These are phyloP conservation scores for Chenopodium berlandieri DNA, from an alignment of 148 eudicot species.

Conservation along the genomic window DNA sequence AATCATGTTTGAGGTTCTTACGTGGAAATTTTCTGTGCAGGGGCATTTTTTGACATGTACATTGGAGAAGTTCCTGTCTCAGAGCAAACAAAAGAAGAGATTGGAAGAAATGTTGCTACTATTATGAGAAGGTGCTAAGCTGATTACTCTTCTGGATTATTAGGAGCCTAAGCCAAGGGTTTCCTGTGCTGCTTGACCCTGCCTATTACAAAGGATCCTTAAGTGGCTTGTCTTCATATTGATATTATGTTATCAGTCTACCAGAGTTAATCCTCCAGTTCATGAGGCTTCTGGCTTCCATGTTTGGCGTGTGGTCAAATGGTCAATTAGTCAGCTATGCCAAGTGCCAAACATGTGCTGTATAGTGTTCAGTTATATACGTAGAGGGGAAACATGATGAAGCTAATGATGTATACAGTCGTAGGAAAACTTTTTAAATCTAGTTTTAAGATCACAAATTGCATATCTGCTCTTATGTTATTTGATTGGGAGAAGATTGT, in stretches of 20 bases:
- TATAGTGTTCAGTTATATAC: not conserved
- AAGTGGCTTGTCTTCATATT: not conserved
- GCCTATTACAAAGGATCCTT: conserved; percentile 4
- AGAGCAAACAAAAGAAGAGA: conserved; percentile 77
- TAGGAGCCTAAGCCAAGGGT: not conserved
- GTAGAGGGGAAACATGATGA: not conserved
- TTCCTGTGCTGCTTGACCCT: conserved; percentile 18
- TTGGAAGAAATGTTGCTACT: conserved; percentile 71
- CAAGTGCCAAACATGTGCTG: not conserved
- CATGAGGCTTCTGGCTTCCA: conserved; percentile 1
- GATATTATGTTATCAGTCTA: not conserved
- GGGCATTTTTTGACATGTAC: conserved; percentile 98
- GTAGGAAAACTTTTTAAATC: not conserved
- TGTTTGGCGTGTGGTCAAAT: not conserved
- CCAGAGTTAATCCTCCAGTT: not conserved
- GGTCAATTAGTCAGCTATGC: not conserved
- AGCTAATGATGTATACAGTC: not conserved
- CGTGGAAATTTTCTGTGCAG: conserved; percentile 37
- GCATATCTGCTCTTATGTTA: not conserved
- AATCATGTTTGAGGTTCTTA: not conserved
- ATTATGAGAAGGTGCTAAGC: conserved; percentile 57
- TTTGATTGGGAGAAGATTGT: not conserved
- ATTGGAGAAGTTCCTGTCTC: conserved; percentile 82
- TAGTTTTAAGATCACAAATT: not conserved
- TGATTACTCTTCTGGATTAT: not conserved